Base-by-base conservation (phyloP, 2,329 filamentous ascomycete species). In the Talaromyces sp. region DNA sequence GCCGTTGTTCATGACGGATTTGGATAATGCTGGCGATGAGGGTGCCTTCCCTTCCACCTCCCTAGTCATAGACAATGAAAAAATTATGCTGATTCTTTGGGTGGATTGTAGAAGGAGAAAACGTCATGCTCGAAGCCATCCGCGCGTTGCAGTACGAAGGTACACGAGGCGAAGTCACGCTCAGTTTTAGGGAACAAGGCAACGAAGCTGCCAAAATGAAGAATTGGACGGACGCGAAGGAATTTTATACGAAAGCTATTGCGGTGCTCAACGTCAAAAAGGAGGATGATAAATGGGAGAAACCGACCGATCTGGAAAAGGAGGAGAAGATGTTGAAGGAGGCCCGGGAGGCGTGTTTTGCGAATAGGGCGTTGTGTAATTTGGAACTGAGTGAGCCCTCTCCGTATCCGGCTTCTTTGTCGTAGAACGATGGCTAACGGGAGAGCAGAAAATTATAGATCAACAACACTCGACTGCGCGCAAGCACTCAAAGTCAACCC, bases 1-100 rank as follows among this genome's bases (percentile, higher is more conserved):
- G 58, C 95, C 95, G 6, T 85, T 99, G 43, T 99, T 99, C 83
- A 99, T 99, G 95, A 98, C 93, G 34, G 89, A 91, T 70, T 84
- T 97, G 38, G 91, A 86, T 66, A 84, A 86, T 66, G 84, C 84
- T 13, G 84, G 83, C 62, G 84, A 83, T 65, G 83, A 84, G 67
- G 83, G 84, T 81, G 73, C 31, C 76, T 72, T 7, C 11, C 45
- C n/a, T n/a, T n/a, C n/a, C n/a, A n/a, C n/a, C n/a, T n/a, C n/a
- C n/a, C n/a, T n/a, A n/a, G n/a, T n/a, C n/a, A n/a, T n/a, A n/a
- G n/a, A n/a, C n/a, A n/a, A n/a, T n/a, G n/a, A n/a, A n/a, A n/a
- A n/a, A n/a, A n/a, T n/a, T n/a, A n/a, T 64, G 2, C 29, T 58
- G 7, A 45, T 54, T 5, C 17, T 4, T 8, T 7, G 71, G 64